Evolutionary conservation across 176 grass and related monocot species (phyloP).

Genomic region (Aechmea fasciata): DNA sequence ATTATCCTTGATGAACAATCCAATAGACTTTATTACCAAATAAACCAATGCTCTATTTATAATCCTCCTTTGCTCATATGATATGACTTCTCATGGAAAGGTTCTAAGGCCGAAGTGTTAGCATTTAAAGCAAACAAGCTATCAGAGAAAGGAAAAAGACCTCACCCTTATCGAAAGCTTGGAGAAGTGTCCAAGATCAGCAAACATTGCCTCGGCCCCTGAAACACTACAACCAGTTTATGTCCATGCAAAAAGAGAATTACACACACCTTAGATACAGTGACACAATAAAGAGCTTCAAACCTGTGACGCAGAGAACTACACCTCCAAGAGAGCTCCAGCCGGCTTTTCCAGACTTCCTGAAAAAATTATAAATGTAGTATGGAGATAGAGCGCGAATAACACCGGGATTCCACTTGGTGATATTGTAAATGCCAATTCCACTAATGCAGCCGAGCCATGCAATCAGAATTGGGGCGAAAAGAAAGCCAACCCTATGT

Average conservation of each 20-base stretch:
- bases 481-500: conserved; percentile 67
- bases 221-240: conserved; percentile 7
- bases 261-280: conserved; percentile 6
- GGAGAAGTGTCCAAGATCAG: conserved; percentile 88
- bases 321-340: conserved; percentile 87
- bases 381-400: conserved; percentile 75
- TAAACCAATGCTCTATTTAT: too few relatives aligned
- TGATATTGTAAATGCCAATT: conserved; percentile 81
- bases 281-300: neutral
- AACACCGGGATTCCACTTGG: conserved; percentile 68
- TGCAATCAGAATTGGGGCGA: conserved; percentile 76
- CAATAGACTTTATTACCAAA: too few relatives aligned
- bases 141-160: neutral
- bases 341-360: conserved; percentile 69
- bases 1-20: too few relatives aligned
- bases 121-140: neutral
- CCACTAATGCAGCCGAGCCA: conserved; percentile 73
- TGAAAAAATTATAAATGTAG: conserved; percentile 87
- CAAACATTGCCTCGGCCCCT: conserved; percentile 98
- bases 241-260: conserved; percentile 7
- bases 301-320: conserved; percentile 95
- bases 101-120: neutral
- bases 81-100: neutral
- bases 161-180: conserved; percentile 64
- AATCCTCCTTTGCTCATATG: too few relatives aligned